These are phyloP conservation scores for Codiaeum variegatum DNA, from an alignment of 441 rosid genomes.

Conservation along the genomic window DNA sequence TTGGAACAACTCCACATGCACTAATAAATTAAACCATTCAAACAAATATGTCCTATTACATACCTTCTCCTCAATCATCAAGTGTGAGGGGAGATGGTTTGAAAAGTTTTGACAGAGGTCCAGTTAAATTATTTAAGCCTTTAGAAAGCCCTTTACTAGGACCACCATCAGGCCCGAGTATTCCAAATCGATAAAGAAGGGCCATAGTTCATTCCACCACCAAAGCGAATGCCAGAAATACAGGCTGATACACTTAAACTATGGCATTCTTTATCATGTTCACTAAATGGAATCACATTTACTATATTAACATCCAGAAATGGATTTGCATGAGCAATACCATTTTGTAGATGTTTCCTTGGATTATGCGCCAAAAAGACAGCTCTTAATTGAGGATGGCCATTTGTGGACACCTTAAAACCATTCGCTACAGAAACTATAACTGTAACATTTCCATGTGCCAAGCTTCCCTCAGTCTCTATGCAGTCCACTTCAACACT, in stretches of 20 bases:
- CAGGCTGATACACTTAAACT: constrained; percentile 74
- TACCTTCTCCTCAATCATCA: constrained; percentile 59
- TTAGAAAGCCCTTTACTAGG: constrained; percentile 83
- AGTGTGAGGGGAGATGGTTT: constrained; percentile 50
- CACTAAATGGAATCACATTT: constrained; percentile 83
- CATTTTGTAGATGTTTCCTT: constrained; percentile 39
- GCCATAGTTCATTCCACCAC: constrained; percentile 68
- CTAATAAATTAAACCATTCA: neutral
- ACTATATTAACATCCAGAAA: constrained; percentile 71
- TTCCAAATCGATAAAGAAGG: constrained; percentile 44
- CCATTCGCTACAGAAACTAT: constrained; percentile 35
- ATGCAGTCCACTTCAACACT: constrained; percentile 78
- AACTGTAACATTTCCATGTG: constrained; percentile 31
- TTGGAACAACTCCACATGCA: neutral
- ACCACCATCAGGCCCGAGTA: constrained; percentile 86
- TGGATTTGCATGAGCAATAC: constrained; percentile 40
- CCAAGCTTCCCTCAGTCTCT: constrained; percentile 54
- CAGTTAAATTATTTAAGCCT: constrained; percentile 72
- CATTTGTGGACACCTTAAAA: constrained; percentile 36
- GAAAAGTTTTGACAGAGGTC: constrained; percentile 84
- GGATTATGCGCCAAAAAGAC: constrained; percentile 84
- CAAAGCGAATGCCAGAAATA: constrained; percentile 70
- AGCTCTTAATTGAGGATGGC: constrained; percentile 57
- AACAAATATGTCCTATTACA: constrained; percentile 22
- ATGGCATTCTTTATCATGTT: constrained; percentile 76